phyloP scores from a whole-genome alignment of 371 early-diverging fungal genomes.

The Apophysomyces variabilis region DNA sequence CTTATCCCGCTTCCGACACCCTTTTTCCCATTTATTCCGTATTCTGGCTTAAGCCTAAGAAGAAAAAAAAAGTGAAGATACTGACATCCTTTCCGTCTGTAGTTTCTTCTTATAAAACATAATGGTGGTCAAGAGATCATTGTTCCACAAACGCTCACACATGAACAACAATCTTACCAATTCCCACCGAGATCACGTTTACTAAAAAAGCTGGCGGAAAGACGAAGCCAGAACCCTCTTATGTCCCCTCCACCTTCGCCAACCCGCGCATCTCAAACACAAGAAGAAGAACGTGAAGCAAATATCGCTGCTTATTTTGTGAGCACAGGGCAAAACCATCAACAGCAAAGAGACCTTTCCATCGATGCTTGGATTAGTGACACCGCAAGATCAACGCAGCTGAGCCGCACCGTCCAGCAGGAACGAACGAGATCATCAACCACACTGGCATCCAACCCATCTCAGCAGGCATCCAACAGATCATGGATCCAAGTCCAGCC shows the following conservation, averaged over 20 bases:
- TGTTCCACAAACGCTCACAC: conserved; percentile 49
- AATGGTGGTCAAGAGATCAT: conserved; percentile 52
- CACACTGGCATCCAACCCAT: too few species aligned
- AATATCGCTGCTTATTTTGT: too few species aligned
- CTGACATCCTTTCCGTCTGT: conserved; percentile 4
- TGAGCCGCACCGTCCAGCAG: too few species aligned
- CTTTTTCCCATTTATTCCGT: conserved; percentile 14
- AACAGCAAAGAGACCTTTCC: too few species aligned
- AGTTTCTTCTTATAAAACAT: conserved; percentile 43
- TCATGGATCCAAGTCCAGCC: background rate
- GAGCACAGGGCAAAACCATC: too few species aligned
- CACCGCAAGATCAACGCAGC: too few species aligned
- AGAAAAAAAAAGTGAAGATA: too few species aligned
- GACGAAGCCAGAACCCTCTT: background rate
- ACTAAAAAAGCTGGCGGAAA: conserved; percentile 28
- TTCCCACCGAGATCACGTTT: conserved; percentile 52
- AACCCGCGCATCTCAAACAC: conserved; percentile 13
- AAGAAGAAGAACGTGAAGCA: background rate
- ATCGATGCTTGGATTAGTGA: too few species aligned
- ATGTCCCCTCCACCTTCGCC: background rate
- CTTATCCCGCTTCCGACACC: conserved; percentile 1
- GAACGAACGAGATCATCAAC: too few species aligned
- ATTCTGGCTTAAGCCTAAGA: background rate
- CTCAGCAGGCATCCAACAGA: too few species aligned
- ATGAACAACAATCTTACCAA: conserved; percentile 52